Evolutionary conservation across 2,329 filamentous ascomycete species (phyloP).

Genomic region (Fusarium clavum): DNA sequence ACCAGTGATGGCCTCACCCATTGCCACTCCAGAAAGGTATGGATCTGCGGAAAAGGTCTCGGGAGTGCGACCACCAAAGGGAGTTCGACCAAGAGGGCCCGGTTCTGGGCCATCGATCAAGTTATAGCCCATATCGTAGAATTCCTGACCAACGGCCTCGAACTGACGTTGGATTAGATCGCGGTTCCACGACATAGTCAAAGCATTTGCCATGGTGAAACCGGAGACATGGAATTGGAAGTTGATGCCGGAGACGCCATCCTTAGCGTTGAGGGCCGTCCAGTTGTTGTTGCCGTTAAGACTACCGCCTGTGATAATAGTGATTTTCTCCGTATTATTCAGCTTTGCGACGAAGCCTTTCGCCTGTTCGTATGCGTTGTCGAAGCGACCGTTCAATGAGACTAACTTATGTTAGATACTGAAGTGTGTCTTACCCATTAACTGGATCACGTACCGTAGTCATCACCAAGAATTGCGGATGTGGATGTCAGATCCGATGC

Average conservation of each 20-base stretch:
- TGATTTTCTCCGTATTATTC: background rate
- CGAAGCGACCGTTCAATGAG: background rate
- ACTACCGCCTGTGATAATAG: background rate
- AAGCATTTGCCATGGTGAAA: background rate
- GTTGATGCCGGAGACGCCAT: background rate
- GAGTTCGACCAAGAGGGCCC: constrained; percentile 4
- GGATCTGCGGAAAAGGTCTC: constrained; percentile 89
- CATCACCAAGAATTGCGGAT: background rate
- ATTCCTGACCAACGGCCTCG: background rate
- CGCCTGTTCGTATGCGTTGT: background rate
- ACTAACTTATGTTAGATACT: background rate
- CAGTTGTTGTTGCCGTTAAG: background rate
- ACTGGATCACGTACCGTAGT: background rate
- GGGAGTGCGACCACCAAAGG: constrained; percentile 83
- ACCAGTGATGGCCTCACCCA: constrained; percentile 80
- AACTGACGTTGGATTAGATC: background rate
- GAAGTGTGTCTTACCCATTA: too few species aligned
- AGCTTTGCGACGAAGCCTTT: background rate
- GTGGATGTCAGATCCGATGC: background rate
- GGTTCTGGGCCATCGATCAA: background rate
- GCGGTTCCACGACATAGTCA: background rate
- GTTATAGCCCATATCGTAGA: background rate
- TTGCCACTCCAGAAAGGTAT: constrained; percentile 82
- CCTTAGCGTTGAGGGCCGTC: background rate
- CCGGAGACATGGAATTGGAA: constrained; percentile 1